Conservation (phyloP, 2,329 filamentous ascomycete genomes). For the Verticillium nonalfalfae region DNA sequence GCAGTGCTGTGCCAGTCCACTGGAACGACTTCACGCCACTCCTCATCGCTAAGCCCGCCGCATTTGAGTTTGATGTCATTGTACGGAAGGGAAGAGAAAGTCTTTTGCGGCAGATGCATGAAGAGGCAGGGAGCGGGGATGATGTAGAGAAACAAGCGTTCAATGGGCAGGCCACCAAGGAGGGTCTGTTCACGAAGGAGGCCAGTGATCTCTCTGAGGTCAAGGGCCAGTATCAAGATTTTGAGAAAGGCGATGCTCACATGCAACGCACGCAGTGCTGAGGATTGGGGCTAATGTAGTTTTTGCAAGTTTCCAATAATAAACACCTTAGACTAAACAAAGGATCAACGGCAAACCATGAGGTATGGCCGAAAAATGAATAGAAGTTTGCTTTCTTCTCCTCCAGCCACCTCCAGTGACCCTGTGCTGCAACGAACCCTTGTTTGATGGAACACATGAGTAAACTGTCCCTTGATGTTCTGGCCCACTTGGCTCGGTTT, state of each 20-base stretch:
- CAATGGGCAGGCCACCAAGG: slow-evolving; percentile 11
- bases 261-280: too few relatives aligned
- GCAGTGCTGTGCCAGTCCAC: slow-evolving; percentile 26
- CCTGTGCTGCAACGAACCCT: too few relatives aligned
- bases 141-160: slow-evolving; percentile 18
- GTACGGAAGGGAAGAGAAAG: slow-evolving; percentile 19
- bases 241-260: slow-evolving; percentile 9
- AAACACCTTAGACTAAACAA: too few relatives aligned
- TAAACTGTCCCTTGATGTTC: too few relatives aligned
- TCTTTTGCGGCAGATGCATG: slow-evolving; percentile 25
- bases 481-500: too few relatives aligned
- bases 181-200: slow-evolving; percentile 5
- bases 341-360: too few relatives aligned
- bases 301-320: too few relatives aligned
- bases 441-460: too few relatives aligned
- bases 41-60: slow-evolving; percentile 34
- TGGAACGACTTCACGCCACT: slow-evolving; percentile 37
- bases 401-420: too few relatives aligned
- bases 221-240: slow-evolving; percentile 7
- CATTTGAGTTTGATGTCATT: slow-evolving; percentile 29
- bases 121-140: slow-evolving; percentile 22
- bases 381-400: too few relatives aligned
- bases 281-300: too few relatives aligned
- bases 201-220: neutral
- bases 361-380: too few relatives aligned